Evolutionary conservation across 306 rosid genomes (phyloP), one percentile per base, ranked within the genome.

Genomic region (Cucumis sativus): DNA sequence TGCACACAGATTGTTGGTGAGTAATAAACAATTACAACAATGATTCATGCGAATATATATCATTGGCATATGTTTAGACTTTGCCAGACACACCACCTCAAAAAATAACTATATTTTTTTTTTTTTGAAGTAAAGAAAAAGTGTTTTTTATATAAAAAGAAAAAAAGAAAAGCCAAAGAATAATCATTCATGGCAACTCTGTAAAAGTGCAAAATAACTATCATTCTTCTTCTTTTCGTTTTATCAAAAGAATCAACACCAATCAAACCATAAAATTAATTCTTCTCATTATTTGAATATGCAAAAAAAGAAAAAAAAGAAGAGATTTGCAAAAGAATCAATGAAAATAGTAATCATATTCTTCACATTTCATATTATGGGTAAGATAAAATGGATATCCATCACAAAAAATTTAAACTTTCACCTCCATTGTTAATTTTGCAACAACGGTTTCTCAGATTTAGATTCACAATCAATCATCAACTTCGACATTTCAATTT

Each of bases 391-490:
- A 69, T 45, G 8, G 14, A 45, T 23, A 23, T 0, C 25, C 25
- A 23, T 25, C 40, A 71, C 60, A 45, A 25, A 49, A 21, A 33
- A 69, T 47, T 69, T 69, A 2, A 25, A 20, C 47, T 66, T 66
- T n/a, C 14, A 35, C 1, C 45, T 39, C 0, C 3, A 25, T 33
- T 62, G 68, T 6, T 30, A 62, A 12, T 28, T 35, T 20, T 70
- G 64, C 66, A 90, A 88, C 56, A 87, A 78, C 1, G 97, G 89
- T 49, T 82, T 85, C 77, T 88, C 84, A 0, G 79, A 73, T 74
- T 74, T 85, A 40, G 80, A 72, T 10, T 84, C 87, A 35, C 78
- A 17, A 17, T 76, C 68, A 30, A 85, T 85, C 57, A 75, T 80
- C 86, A 88, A 82, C 80, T 87, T 86, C 6, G 88, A 78, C 83